Conservation (phyloP, 768 basidiomycete species). For the Candolleomyces aberdarensis region DNA sequence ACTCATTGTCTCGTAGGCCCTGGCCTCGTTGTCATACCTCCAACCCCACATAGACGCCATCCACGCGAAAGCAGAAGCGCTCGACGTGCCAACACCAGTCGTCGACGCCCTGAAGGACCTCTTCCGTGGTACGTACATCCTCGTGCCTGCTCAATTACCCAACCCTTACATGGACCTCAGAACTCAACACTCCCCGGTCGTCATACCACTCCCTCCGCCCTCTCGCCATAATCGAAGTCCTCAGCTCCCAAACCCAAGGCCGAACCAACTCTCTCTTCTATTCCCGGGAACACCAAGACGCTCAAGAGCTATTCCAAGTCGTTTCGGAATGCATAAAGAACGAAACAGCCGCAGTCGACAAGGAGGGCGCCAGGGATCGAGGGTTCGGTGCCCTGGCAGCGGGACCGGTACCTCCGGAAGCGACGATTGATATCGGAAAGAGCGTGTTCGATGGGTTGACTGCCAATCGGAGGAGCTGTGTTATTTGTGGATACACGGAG, state of each 20-base stretch:
- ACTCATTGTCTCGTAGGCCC: constrained; percentile 51
- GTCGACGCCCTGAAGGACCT: constrained; percentile 77
- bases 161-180: constrained; percentile 30
- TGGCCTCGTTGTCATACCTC: constrained; percentile 83
- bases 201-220: constrained; percentile 68
- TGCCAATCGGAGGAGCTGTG: constrained; percentile 84
- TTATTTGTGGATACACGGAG: constrained; percentile 89
- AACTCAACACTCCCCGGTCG: constrained; percentile 59
- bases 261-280: constrained; percentile 66
- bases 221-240: constrained; percentile 63
- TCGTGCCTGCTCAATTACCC: neutral
- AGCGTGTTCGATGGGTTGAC: constrained; percentile 88
- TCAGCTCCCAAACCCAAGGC: constrained; percentile 52
- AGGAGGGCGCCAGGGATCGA: constrained; percentile 66
- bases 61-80: constrained; percentile 69
- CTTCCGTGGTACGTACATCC: constrained; percentile 47
- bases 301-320: constrained; percentile 96
- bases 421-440: constrained; percentile 36
- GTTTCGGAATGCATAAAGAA: constrained; percentile 87
- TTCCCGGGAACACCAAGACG: constrained; percentile 95
- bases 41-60: constrained; percentile 77
- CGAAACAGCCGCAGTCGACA: constrained; percentile 72
- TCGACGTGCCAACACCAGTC: constrained; percentile 84
- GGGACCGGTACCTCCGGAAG: neutral
- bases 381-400: constrained; percentile 60